Conservation (phyloP, 2,329 filamentous ascomycete genomes). For the Fusarium napiforme region DNA sequence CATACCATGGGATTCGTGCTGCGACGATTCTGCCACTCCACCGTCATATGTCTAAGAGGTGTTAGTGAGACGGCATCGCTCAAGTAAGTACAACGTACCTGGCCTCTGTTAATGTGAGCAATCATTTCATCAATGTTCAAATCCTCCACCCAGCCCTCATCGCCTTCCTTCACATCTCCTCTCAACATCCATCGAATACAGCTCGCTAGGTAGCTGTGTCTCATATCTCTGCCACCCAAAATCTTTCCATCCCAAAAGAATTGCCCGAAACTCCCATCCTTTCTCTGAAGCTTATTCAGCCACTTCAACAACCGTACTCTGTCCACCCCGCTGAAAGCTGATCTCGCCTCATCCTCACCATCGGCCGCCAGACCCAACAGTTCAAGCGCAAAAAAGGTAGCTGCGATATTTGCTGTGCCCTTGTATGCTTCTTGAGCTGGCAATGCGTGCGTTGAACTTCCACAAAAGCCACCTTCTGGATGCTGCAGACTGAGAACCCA, state of each 20-base stretch:
- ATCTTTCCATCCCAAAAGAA: slow-evolving; percentile 69
- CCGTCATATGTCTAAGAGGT: slow-evolving; percentile 78
- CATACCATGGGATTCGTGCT: slow-evolving; percentile 85
- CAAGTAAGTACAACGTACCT: slow-evolving; percentile 48
- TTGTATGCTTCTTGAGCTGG: slow-evolving; percentile 56
- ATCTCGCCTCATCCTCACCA: slow-evolving; percentile 51
- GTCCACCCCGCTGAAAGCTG: slow-evolving; percentile 71
- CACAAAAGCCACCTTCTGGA: slow-evolving; percentile 86
- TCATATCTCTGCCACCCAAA: slow-evolving; percentile 84
- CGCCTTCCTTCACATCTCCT: slow-evolving; percentile 64
- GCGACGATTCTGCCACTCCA: slow-evolving; percentile 80
- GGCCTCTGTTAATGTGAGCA: slow-evolving; percentile 74
- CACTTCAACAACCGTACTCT: slow-evolving; percentile 75
- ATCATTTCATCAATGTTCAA: slow-evolving; percentile 79
- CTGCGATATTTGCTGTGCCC: slow-evolving; percentile 77
- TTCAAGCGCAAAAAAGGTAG: slow-evolving; percentile 88
- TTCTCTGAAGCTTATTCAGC: slow-evolving; percentile 79
- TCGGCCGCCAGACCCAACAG: slow-evolving; percentile 68
- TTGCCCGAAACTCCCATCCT: slow-evolving; percentile 93
- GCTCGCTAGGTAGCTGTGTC: slow-evolving; percentile 88
- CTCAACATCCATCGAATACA: slow-evolving; percentile 84
- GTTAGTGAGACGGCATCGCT: slow-evolving; percentile 3
- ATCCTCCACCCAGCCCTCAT: slow-evolving; percentile 71
- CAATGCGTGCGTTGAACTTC: slow-evolving; percentile 74
- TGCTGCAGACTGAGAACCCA: slow-evolving; percentile 93